Conservation (phyloP, 371 early-diverging fungal species). For the Apophysomyces trapeziformis region DNA sequence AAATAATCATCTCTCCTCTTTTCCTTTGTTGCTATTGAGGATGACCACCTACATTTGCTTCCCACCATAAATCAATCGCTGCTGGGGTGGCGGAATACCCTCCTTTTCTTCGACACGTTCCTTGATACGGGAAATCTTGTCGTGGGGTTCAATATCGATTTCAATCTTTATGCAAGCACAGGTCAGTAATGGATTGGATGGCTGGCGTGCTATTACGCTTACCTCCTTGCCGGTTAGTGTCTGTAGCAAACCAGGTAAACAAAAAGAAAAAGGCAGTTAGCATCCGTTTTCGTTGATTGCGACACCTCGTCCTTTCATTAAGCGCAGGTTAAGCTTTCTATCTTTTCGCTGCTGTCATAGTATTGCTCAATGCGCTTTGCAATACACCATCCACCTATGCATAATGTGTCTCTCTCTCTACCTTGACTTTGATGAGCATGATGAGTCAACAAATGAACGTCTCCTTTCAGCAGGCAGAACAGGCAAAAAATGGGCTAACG, state of each 20-base stretch:
- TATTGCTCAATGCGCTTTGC: too few species aligned
- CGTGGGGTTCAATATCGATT: slow-evolving; percentile 89
- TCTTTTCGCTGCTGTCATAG: too few species aligned
- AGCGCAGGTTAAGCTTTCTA: not conserved
- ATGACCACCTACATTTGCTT: slow-evolving; percentile 81
- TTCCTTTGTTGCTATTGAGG: not conserved
- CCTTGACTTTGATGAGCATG: slow-evolving; percentile 93
- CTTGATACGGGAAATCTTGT: slow-evolving; percentile 92
- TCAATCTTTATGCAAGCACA: slow-evolving; percentile 71
- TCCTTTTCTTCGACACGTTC: slow-evolving; percentile 96
- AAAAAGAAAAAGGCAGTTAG: slow-evolving; percentile 2
- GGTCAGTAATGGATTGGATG: not conserved
- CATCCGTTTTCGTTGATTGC: too few species aligned
- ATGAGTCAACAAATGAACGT: slow-evolving; percentile 14
- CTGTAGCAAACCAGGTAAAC: slow-evolving; percentile 45
- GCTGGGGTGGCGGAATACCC: slow-evolving; percentile 96
- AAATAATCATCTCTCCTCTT: not conserved
- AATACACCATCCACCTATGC: too few species aligned
- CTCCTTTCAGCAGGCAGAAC: not conserved
- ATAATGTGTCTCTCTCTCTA: slow-evolving; percentile 31
- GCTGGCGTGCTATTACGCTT: slow-evolving; percentile 8
- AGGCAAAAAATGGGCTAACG: not conserved
- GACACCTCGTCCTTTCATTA: not conserved
- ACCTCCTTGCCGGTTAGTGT: slow-evolving; percentile 95
- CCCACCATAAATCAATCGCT: slow-evolving; percentile 94